Evolutionary conservation across 202 grass and related monocot genomes (phyloP).

Genomic region (Sporobolus alterniflorus): DNA sequence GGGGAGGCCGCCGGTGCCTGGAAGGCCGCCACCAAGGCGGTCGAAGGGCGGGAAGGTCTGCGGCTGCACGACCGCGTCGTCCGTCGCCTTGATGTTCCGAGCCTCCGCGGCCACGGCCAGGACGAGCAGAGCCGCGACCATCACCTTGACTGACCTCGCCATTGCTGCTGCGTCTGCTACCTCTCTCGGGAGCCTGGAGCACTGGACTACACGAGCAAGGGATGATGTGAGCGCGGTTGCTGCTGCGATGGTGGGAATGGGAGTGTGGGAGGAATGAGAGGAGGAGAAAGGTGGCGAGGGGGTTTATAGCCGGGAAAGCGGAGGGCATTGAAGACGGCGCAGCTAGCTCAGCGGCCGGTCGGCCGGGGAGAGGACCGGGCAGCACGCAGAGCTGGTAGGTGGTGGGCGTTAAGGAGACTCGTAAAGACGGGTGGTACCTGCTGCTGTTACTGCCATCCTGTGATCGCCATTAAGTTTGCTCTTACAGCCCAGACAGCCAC

Average conservation of each 20-base stretch:
- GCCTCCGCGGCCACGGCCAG: constrained; percentile 43
- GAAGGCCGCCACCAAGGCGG: constrained; percentile 35
- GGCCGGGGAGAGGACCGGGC: background rate
- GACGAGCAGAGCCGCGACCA: constrained; percentile 23
- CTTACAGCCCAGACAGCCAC: background rate
- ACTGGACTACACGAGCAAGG: no score
- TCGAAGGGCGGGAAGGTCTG: constrained; percentile 64
- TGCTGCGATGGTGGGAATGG: background rate
- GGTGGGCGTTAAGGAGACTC: constrained; percentile 43
- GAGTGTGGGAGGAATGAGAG: constrained; percentile 4
- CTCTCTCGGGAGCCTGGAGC: background rate
- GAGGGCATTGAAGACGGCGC: constrained; percentile 50
- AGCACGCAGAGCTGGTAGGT: constrained; percentile 40
- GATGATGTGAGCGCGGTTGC: no score
- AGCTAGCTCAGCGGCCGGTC: constrained; percentile 35
- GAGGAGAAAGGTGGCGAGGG: constrained; percentile 1
- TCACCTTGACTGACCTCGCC: constrained; percentile 46
- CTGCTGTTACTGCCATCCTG: constrained; percentile 54
- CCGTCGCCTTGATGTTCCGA: constrained; percentile 53
- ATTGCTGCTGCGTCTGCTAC: constrained; percentile 14
- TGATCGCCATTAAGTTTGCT: constrained; percentile 58
- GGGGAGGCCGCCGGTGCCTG: constrained; percentile 25
- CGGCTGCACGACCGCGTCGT: constrained; percentile 53
- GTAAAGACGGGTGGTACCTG: constrained; percentile 56
- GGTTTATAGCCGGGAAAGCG: constrained; percentile 41